phyloP scores from a whole-genome alignment of 371 early-diverging fungal species.

The Lichtheimia ramosa region DNA sequence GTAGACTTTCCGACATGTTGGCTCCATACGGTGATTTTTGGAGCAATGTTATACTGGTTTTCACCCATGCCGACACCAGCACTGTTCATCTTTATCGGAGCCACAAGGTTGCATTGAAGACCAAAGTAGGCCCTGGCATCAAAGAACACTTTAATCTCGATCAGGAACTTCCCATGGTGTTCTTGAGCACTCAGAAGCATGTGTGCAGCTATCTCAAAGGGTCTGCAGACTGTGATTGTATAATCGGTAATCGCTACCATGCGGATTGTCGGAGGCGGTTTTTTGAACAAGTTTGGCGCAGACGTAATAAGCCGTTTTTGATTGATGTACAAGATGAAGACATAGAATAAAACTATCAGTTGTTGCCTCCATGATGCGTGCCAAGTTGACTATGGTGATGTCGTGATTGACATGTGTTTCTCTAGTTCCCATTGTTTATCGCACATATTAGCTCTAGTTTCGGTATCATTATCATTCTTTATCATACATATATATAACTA shows the following conservation, averaged over 20 bases:
- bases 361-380: no score
- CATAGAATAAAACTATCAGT: background rate
- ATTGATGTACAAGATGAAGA: background rate
- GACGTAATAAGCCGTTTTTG: conserved; percentile 22
- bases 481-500: no score
- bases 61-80: conserved; percentile 39
- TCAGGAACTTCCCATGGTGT: conserved; percentile 38
- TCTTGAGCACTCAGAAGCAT: conserved; percentile 39
- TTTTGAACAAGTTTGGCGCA: conserved; percentile 33
- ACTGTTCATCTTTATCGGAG: conserved; percentile 18
- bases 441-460: no score
- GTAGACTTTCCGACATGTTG: conserved; percentile 18
- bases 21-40: conserved; percentile 24
- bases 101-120: conserved; percentile 30
- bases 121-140: conserved; percentile 23
- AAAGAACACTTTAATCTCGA: conserved; percentile 20
- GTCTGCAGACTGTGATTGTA: conserved; percentile 41
- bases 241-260: conserved; percentile 30
- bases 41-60: conserved; percentile 42
- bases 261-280: conserved; percentile 39
- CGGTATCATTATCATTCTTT: no score
- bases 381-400: no score
- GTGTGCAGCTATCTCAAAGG: conserved; percentile 37
- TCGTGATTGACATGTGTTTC: no score
- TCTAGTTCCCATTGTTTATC: no score